Conservation (phyloP, 106 monocot genomes). For the Acanthochlamys bracteata region DNA sequence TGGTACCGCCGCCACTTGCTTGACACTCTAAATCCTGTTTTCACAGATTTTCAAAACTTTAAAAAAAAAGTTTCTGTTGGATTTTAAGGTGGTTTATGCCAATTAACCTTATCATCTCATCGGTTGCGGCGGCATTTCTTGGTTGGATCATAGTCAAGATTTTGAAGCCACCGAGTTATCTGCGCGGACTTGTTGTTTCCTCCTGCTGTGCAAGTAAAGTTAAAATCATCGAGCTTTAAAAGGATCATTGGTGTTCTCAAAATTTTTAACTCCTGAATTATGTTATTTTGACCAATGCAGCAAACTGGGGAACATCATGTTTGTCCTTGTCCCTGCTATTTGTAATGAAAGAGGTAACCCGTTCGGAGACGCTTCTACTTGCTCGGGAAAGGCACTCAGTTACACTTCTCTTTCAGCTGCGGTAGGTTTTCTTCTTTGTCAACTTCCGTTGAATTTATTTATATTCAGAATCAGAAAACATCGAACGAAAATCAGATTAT, state of each 20-base stretch:
- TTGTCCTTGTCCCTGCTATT: conserved; percentile 25
- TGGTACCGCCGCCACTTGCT: conserved; percentile 19
- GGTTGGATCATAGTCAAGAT: conserved; percentile 75
- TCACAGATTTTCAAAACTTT: neutral
- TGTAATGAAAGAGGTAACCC: conserved; percentile 10
- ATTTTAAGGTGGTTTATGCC: conserved; percentile 82
- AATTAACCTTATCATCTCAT: conserved; percentile 53
- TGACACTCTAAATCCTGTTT: too few species aligned
- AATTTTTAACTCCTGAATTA: neutral
- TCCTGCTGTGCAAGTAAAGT: conserved; percentile 54
- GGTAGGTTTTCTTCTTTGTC: conserved; percentile 2
- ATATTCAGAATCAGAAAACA: too few species aligned
- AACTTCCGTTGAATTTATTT: neutral
- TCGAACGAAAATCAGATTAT: too few species aligned
- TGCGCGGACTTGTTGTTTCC: conserved; percentile 59
- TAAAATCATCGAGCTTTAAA: neutral
- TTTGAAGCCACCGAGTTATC: conserved; percentile 34
- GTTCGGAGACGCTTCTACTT: conserved; percentile 20
- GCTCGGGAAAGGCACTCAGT: conserved; percentile 10
- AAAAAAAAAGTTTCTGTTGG: too few species aligned
- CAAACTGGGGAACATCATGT: conserved; percentile 26
- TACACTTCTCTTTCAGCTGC: conserved; percentile 40
- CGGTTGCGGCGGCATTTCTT: conserved; percentile 42
- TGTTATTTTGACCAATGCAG: neutral
- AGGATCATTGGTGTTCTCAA: too few species aligned